Base-by-base conservation (phyloP, 176 grass and related monocot genomes). In the Oryza coarctata region DNA sequence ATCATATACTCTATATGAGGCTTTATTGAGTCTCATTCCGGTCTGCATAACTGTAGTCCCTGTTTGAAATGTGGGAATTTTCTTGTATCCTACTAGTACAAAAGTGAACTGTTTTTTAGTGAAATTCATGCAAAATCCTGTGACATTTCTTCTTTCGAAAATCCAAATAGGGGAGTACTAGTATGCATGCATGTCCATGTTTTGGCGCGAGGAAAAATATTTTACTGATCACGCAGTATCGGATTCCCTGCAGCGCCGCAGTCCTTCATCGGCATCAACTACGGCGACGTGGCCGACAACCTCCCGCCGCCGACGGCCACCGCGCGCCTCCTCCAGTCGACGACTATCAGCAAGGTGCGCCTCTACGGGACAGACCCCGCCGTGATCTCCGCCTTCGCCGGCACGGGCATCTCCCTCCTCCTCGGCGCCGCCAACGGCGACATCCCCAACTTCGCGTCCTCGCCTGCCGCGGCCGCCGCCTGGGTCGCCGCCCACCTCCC, bases 211-310 rank as follows among this genome's bases (percentile, higher is more conserved):
- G 47, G 5, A 20, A 50, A 50, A 55, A 55, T 55, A 4, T 49
- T 45, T 49, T 5, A 18, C 50, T n/a, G 20, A 55, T 55, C 50
- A 60, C n/a, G 55, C 3, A 9, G 2, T 3, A 60, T 9, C 55
- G 17, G 22, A 60, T 60, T 73, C 55, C 1, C 12, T 70, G 67
- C 80, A 92, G 93, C 80, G 32, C 71, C 96, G 58, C 90, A 98
- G 78, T 88, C 96, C 63, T 95, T 86, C 76, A 75, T 98, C 83
- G 96, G 96, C 65, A 86, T 98, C 75, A 98, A 98, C 84, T 98
- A 95, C 88, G 96, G 93, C 49, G 71, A 95, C 71, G 49, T 98
- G 7, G 96, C 96, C 0, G 93, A 98, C 80, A 98, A 98, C 85
- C 93, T 98, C 57, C 96, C 96, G 39, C 86, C 93, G 49, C 87